Conservation (phyloP, 768 basidiomycete species). For the Phylloporus arenicola region DNA sequence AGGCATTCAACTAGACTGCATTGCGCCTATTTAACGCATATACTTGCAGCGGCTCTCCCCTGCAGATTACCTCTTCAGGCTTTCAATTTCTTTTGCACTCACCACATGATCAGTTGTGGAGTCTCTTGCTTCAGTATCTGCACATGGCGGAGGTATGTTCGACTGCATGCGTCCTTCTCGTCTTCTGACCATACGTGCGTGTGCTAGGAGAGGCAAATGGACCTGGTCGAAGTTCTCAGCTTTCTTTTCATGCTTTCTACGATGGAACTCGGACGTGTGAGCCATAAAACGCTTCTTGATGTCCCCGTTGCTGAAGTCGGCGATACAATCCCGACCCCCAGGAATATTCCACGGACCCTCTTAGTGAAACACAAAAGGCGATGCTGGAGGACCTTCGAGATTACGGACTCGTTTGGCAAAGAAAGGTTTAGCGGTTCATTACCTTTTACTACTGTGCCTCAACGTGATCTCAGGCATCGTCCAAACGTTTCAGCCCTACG, state of each 20-base stretch:
- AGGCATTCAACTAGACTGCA: slow-evolving; percentile 20
- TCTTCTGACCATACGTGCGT: slow-evolving; percentile 11
- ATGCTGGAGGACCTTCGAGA: slow-evolving; percentile 91
- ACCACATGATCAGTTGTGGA: slow-evolving; percentile 94
- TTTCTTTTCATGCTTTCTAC: slow-evolving; percentile 97
- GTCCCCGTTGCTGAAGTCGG: background rate
- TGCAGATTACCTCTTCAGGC: slow-evolving; percentile 87
- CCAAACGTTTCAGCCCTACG: slow-evolving; percentile 87
- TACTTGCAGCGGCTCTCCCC: slow-evolving; percentile 43
- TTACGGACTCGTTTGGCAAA: slow-evolving; percentile 91
- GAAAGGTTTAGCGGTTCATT: slow-evolving; percentile 46
- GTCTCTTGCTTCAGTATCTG: slow-evolving; percentile 85
- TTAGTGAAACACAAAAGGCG: slow-evolving; percentile 74
- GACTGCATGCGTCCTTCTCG: background rate
- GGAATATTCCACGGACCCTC: slow-evolving; percentile 85
- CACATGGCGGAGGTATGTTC: slow-evolving; percentile 69
- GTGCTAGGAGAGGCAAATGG: slow-evolving; percentile 76
- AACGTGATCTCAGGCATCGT: slow-evolving; percentile 46
- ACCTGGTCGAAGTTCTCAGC: slow-evolving; percentile 86
- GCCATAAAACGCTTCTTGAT: slow-evolving; percentile 13
- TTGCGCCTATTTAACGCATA: background rate
- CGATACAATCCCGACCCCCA: slow-evolving; percentile 26
- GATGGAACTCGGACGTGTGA: slow-evolving; percentile 87
- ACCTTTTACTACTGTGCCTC: slow-evolving; percentile 7
- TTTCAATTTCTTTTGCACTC: slow-evolving; percentile 96